A percentile compares a stretch with the other conserved stretches of the same genome.
These are phyloP conservation scores for Pseudocercospora musae DNA, from an alignment of 2,329 filamentous ascomycete species.

Conservation along the genomic window DNA sequence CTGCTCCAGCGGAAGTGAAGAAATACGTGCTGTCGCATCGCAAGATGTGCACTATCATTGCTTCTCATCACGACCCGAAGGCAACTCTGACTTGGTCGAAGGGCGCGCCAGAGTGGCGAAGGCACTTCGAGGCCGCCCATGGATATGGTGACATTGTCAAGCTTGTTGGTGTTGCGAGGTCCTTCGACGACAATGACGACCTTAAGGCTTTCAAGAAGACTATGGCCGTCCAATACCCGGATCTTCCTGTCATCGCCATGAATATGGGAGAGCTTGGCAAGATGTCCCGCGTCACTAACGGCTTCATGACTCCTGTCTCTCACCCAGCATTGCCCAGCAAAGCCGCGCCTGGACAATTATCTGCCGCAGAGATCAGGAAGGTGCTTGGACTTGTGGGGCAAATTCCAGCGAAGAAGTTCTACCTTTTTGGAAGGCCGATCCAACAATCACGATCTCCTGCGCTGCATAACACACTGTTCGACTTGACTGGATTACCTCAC, in stretches of 20 bases:
- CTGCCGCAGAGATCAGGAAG: constrained; percentile 79
- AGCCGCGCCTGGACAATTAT: constrained; percentile 90
- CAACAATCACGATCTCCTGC: constrained; percentile 78
- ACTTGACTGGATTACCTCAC: constrained; percentile 74
- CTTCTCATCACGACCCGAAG: constrained; percentile 87
- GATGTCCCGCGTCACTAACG: constrained; percentile 83
- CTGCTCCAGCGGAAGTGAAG: constrained; percentile 73
- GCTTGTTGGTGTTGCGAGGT: constrained; percentile 76
- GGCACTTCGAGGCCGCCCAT: constrained; percentile 83
- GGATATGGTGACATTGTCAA: constrained; percentile 94
- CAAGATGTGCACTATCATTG: constrained; percentile 79
- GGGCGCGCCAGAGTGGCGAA: constrained; percentile 67
- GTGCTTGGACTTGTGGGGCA: constrained; percentile 76
- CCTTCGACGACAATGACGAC: constrained; percentile 80
- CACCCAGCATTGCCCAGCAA: constrained; percentile 87
- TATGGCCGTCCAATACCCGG: constrained; percentile 67
- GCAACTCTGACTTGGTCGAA: constrained; percentile 82
- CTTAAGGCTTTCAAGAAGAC: constrained; percentile 76
- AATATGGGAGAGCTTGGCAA: constrained; percentile 92
- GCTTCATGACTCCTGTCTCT: constrained; percentile 91
- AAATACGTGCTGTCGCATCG: constrained; percentile 51
- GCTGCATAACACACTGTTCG: constrained; percentile 84
- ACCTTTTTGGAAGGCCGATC: constrained; percentile 84
- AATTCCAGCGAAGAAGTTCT: constrained; percentile 72
- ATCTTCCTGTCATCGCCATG: constrained; percentile 81